Evolutionary conservation across 2,329 filamentous ascomycete genomes (phyloP).

Genomic region (Ceratocystis papillata): DNA sequence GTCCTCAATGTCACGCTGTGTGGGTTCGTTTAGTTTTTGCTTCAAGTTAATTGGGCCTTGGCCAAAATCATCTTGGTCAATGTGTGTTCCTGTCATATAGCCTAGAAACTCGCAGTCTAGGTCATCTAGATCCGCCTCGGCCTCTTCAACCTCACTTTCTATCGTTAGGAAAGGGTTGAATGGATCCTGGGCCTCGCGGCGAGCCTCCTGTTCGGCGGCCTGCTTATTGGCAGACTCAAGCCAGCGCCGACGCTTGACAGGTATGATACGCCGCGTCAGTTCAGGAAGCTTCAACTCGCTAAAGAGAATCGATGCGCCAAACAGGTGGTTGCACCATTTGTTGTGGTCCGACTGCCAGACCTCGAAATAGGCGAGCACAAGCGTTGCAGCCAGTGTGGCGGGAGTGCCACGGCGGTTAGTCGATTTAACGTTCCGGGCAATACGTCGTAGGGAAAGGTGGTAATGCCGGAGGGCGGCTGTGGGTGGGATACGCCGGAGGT

Average conservation of each 20-base stretch:
- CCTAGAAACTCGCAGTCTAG: conserved; percentile 37
- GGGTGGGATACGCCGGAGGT: conserved; percentile 60
- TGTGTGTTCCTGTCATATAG: conserved; percentile 34
- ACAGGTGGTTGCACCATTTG: conserved; percentile 89
- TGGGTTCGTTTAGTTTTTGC: conserved; percentile 33
- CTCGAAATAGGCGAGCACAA: conserved; percentile 84
- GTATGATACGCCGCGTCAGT: conserved; percentile 60
- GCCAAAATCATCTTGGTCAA: conserved; percentile 34
- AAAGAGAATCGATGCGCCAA: conserved; percentile 71
- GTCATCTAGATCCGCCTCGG: conserved; percentile 31
- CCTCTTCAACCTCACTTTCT: conserved; percentile 25
- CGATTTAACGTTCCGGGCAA: conserved; percentile 64
- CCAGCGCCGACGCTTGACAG: conserved; percentile 42
- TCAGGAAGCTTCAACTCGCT: conserved; percentile 68
- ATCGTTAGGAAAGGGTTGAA: conserved; percentile 28
- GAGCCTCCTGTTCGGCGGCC: conserved; percentile 10
- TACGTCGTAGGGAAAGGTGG: conserved; percentile 66
- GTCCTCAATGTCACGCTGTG: conserved; percentile 58
- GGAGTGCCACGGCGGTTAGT: conserved; percentile 59
- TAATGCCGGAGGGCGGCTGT: conserved; percentile 87
- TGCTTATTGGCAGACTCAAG: conserved; percentile 33
- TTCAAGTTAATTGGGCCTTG: conserved; percentile 31
- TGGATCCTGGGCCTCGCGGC: conserved; percentile 27
- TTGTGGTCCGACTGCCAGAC: conserved; percentile 89
- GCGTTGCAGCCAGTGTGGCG: conserved; percentile 75